Conservation (phyloP, 257 asterid genomes). For the Haberlea rhodopensis region DNA sequence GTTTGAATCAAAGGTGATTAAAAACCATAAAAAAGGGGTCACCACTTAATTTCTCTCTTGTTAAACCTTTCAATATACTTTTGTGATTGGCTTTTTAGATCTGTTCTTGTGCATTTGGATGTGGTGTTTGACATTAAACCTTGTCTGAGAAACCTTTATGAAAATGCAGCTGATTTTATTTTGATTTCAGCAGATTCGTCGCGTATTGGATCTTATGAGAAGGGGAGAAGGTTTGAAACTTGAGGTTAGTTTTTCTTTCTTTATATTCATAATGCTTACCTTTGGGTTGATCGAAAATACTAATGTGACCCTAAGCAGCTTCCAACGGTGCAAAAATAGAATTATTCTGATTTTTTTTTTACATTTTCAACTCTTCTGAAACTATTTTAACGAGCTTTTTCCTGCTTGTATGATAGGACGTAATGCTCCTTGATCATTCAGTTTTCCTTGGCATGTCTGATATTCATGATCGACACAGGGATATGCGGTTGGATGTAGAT, state of each 20-base stretch:
- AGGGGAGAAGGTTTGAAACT: conserved; percentile 45
- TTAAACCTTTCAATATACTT: conserved; percentile 5
- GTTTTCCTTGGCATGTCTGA: conserved; percentile 57
- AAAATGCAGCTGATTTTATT: background rate
- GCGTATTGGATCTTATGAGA: background rate
- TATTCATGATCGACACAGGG: conserved; percentile 58
- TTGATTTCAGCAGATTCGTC: background rate
- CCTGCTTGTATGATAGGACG: conserved; percentile 37
- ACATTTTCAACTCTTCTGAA: background rate
- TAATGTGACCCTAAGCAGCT: background rate
- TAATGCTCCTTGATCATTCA: conserved; percentile 56
- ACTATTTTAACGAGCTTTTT: background rate
- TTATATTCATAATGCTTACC: background rate
- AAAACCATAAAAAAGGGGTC: background rate
- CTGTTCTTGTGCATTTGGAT: conserved; percentile 1
- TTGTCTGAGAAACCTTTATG: background rate
- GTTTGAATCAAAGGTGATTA: background rate
- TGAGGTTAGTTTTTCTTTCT: conserved; percentile 58
- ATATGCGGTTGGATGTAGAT: conserved; percentile 69
- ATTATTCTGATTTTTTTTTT: background rate
- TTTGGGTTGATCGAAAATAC: background rate
- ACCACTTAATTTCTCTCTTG: background rate
- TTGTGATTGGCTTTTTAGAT: background rate
- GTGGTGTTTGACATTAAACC: background rate
- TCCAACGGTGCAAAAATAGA: background rate